Base-by-base conservation (phyloP, 768 basidiomycete species). In the Suillus variegatus region DNA sequence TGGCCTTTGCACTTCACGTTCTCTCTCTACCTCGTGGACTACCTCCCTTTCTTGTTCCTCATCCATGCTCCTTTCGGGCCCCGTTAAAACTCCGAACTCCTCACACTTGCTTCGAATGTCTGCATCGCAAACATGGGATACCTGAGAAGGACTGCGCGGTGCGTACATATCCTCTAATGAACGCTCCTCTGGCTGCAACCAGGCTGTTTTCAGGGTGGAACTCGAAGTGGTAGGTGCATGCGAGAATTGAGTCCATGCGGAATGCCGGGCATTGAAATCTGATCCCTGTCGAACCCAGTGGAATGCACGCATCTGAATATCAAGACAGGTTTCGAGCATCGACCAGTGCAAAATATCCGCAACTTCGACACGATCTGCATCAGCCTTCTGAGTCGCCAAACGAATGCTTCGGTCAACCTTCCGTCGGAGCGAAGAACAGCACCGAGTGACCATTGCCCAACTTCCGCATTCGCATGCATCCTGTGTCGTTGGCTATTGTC, bases 1-100 rank as follows among this genome's bases (percentile, higher is more conserved):
- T 4, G 82, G 79, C 6, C 81, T 74, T 67, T 82, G 72, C 1
- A 79, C 65, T 60, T 83, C 74, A 12, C 70, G 72, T 64, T 85
- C 83, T 7, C 68, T 71, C 67, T 84, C 82, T 6, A 77, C 72
- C 68, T 86, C 84, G 28, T 82, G 81, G 5, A 70, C 67, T 14
- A 86, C 72, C 64, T 86, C 83, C 28, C 84, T 73, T 62, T 86
- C 85, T 65, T 85, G 84, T 65, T 85, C 85, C 67, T 85, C 83
- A 36, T 79, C 79, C 70, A 82, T 70, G 43, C 64, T 68, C 36
- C 65, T 67, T 46, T 73, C 69, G 1, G 67, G 68, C 0, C 65
- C 47, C 4, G 65, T 63, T 13, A 43, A 41, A 36, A 74, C 22
- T 1, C 72, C 73, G 40, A 73, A 74, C 8, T 64, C 46, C 3